Base-by-base conservation (phyloP, 805 yeast species). In the Suhomyces sp. region DNA sequence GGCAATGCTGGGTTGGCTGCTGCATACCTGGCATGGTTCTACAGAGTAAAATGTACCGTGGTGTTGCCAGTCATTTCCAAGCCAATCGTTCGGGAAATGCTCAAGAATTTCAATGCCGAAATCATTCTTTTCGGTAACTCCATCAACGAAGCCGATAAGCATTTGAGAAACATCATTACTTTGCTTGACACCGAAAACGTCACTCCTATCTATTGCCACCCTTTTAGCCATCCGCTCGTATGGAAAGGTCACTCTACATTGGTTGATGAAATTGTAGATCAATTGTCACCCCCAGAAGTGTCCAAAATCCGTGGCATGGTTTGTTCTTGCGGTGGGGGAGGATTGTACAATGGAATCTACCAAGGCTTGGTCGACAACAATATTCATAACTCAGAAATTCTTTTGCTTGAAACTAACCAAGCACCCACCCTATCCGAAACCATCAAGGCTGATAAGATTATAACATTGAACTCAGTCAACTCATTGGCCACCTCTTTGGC, bases 401-500 rank as follows among this genome's bases (percentile, higher is more conserved):
- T 57, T 71, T 80, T 54, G 13, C 77, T 84, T 3, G 91, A 86
- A 62, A 84, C 90, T 0, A 69, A 65, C n/a, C 85, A 85, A 19
- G 84, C 85, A 12, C 85, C 86, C 9, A 82, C 87, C 0, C 77
- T 86, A 52, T 68, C 77, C 58, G 71, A 71, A 44, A 79, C 88
- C 0, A 65, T 86, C 46, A 67, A 70, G 38, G 76, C 79, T 0
- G 76, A 79, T 6, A 59, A 73, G 46, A 74, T 75, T 7, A 76
- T 84, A 8, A 63, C 65, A 12, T 67, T 85, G 24, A 67, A 71
- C 2, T 76, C 79, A 36, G 77, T 79, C 5, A 64, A 72, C 19
- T 80, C 88, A 7, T 68, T 86, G 51, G 92, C 91, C 2, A 77
- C 83, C 2, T 81, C 87, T 0, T 72, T 87, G 50, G 89, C 90